Evolutionary conservation across 257 asterid species (phyloP).

Genomic region (Solanum etuberosum): DNA sequence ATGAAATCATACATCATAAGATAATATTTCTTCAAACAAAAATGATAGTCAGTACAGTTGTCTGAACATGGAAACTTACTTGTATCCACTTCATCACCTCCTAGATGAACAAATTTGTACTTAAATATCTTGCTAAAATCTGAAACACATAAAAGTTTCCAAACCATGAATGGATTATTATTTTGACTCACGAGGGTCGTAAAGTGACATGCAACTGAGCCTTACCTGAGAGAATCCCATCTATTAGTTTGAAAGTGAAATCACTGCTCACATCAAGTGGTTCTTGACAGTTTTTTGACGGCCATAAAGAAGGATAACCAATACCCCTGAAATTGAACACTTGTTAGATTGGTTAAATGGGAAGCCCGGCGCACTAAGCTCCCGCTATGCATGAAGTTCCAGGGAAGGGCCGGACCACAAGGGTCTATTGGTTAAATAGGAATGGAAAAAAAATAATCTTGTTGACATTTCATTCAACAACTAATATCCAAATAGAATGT

Average conservation of each 20-base stretch:
- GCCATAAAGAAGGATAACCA: constrained; percentile 88
- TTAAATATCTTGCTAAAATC: constrained; percentile 94
- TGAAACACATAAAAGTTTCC: constrained; percentile 14
- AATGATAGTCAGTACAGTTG: neutral
- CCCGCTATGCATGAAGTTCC: neutral
- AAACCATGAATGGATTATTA: neutral
- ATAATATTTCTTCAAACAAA: neutral
- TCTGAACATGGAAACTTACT: constrained; percentile 32
- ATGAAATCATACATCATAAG: neutral
- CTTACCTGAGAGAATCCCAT: constrained; percentile 81
- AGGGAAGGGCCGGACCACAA: neutral
- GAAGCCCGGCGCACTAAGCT: neutral
- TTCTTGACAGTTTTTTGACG: constrained; percentile 54
- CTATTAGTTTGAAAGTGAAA: constrained; percentile 74
- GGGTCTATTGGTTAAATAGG: neutral
- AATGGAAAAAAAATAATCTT: neutral
- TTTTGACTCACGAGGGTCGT: neutral
- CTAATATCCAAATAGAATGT: neutral
- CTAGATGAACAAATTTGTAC: constrained; percentile 78
- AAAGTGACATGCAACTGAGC: neutral
- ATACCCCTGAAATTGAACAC: constrained; percentile 45
- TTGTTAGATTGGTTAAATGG: neutral
- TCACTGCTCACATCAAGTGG: constrained; percentile 92
- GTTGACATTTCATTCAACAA: neutral
- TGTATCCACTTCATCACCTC: constrained; percentile 92